A percentile compares a stretch with the other conserved stretches of the same genome.
Evolutionary conservation across 495 filamentous ascomycete genomes (phyloP).

Genomic region (Oidiodendron maius): DNA sequence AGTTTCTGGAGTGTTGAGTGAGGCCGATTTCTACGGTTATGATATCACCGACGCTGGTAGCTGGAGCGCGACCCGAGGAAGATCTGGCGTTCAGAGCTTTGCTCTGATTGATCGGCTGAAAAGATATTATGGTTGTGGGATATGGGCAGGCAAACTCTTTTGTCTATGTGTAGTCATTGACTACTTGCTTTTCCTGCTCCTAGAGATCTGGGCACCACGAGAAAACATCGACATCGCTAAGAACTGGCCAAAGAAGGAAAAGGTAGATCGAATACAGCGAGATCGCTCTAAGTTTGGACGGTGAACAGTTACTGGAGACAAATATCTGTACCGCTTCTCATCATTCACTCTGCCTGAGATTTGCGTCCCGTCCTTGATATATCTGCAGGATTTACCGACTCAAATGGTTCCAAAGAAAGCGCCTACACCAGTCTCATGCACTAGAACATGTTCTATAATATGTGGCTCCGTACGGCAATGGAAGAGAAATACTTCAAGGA

Average conservation of each 20-base stretch:
- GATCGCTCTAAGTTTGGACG: too few species aligned
- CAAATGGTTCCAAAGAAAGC: too few species aligned
- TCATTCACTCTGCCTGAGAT: too few species aligned
- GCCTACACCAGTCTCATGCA: too few species aligned
- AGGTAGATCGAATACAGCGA: slow-evolving; percentile 1
- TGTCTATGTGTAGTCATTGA: slow-evolving; percentile 92
- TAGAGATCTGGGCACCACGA: slow-evolving; percentile 83
- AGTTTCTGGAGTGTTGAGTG: slow-evolving; percentile 74
- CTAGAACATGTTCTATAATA: too few species aligned
- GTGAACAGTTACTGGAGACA: too few species aligned
- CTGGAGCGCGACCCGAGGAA: slow-evolving; percentile 65
- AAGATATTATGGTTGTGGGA: slow-evolving; percentile 97
- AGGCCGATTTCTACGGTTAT: slow-evolving; percentile 82
- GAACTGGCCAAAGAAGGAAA: slow-evolving; percentile 78
- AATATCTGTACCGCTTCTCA: too few species aligned
- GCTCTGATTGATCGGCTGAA: slow-evolving; percentile 92
- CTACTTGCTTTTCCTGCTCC: slow-evolving; percentile 77
- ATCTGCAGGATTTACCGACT: too few species aligned
- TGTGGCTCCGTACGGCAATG: too few species aligned
- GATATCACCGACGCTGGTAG: slow-evolving; percentile 49
- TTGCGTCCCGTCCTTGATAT: too few species aligned
- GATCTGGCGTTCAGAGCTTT: slow-evolving; percentile 72
- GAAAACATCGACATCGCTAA: slow-evolving; percentile 80
- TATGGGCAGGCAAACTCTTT: slow-evolving; percentile 97
- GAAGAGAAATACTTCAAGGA: too few species aligned